Percentiles rank a stretch among this genome's conserved stretches.
phyloP scores from a whole-genome alignment of 2,329 filamentous ascomycete genomes.

The Botrytis paeoniae region DNA sequence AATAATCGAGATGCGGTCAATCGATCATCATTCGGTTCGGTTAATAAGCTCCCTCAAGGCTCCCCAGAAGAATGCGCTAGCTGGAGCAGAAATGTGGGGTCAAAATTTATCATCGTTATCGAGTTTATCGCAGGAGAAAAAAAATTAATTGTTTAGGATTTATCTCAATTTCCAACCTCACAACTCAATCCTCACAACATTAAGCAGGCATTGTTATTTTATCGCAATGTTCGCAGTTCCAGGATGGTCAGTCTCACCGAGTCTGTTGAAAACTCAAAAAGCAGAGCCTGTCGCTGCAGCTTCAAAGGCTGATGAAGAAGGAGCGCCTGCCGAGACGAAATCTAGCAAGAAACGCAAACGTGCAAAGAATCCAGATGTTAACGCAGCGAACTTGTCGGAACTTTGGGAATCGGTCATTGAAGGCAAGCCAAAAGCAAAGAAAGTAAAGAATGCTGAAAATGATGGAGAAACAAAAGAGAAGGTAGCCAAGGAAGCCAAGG shows the following conservation, averaged over 20 bases:
- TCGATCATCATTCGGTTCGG: not conserved
- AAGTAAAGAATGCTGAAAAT: conserved; percentile 26
- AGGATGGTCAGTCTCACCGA: conserved; percentile 81
- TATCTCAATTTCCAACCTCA: not conserved
- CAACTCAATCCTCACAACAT: not conserved
- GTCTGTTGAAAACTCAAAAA: conserved; percentile 66
- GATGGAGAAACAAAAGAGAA: conserved; percentile 33
- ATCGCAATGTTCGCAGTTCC: conserved; percentile 81
- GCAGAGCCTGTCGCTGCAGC: conserved; percentile 20
- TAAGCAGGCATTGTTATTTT: not conserved
- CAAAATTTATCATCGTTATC: conserved; percentile 1
- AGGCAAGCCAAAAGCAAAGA: conserved; percentile 46
- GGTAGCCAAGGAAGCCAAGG: conserved; percentile 22
- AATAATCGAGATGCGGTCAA: not conserved
- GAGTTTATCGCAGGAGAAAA: conserved; percentile 8
- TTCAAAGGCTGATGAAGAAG: conserved; percentile 23
- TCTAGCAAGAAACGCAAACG: conserved; percentile 50
- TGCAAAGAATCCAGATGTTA: conserved; percentile 57
- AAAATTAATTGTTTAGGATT: not conserved
- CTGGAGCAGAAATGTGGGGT: conserved; percentile 1
- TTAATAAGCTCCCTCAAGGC: no score
- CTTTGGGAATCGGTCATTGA: conserved; percentile 80
- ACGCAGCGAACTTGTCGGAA: conserved; percentile 67
- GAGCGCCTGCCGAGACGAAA: conserved; percentile 33
- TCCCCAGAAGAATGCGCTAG: not conserved